Evolutionary conservation across 73 alveolate genomes (phyloP), one percentile per base, ranked within the genome.

Genomic region (Blepharisma stoltei): DNA sequence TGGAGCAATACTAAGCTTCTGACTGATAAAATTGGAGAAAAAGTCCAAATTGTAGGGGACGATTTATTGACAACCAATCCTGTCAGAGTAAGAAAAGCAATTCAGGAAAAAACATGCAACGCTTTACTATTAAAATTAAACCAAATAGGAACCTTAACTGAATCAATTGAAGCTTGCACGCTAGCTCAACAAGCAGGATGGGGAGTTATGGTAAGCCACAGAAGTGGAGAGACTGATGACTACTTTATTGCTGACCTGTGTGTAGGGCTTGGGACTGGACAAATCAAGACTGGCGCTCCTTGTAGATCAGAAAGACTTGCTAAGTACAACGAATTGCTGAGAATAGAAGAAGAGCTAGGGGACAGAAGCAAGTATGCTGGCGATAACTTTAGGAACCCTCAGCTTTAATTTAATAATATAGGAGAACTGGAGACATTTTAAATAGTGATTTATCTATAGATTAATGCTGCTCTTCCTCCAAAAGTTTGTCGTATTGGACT

Each of bases 151-250:
- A 80, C 98, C 45, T 87, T 96, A 68, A 95, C 98, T 18, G 99
- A 96, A 78, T 88, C 98, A 21, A 91, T 96, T 71, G 98, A 96
- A 68, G 98, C 99, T 47, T 89, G 96, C 82, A 73, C 82, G 71
- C 60, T 94, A 87, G 85, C 98, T 27, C 86, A 81, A 84, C 83
- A 83, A 21, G 93, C 94, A 43, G 98, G 98, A 52, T 92, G 98
- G 98, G 90, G 90, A 6, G 90, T 83, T 49, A 83, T 83, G 90
- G 90, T 50, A 11, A 83, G 95, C 45, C 98, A 94, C 81, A 84
- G 99, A 83, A 87, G 97, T 20, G 99, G 99, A 70, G 99, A 96
- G 83, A 96, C 99, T 70, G 98, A 93, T 69, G 99, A 96, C 83
- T 93, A 88, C 89, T 91, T 92, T 88, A 96, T 96, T 86, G 98